Percentiles rank a stretch among this genome's conserved stretches.
These are phyloP conservation scores for Oenanthe javanica DNA, from an alignment of 140 eudicot species.

Conservation along the genomic window DNA sequence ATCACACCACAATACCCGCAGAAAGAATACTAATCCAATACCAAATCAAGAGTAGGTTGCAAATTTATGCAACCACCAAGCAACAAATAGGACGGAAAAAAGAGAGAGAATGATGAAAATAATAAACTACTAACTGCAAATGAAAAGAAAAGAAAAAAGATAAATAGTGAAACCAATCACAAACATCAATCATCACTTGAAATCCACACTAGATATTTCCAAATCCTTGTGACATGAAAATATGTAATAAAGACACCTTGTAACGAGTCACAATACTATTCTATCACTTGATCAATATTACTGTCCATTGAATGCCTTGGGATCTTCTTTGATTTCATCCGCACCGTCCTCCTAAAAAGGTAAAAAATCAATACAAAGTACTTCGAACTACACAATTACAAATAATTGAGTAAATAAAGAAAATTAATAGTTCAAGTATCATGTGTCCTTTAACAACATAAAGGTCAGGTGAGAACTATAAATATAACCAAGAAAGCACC, in stretches of 20 bases:
- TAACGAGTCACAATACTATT: not conserved
- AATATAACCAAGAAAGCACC: not conserved
- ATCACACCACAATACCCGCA: not conserved
- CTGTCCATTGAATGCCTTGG: conserved; percentile 30
- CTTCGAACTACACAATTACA: not conserved
- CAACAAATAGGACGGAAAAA: not conserved
- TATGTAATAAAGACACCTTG: not conserved
- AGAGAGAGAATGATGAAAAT: not conserved
- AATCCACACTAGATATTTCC: not conserved
- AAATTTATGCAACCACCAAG: not conserved
- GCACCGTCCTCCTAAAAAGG: conserved; percentile 53
- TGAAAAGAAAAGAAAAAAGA: not conserved
- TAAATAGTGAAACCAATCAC: not conserved
- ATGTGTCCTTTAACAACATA: not conserved
- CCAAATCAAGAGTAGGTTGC: not conserved
- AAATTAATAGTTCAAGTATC: too few species aligned
- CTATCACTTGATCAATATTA: conserved; percentile 11
- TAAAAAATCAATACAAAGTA: not conserved
- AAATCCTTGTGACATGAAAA: conserved; percentile 9
- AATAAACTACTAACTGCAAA: not conserved
- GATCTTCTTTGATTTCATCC: conserved; percentile 72
- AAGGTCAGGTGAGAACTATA: not conserved
- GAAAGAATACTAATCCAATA: not conserved
- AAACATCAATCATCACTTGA: not conserved
- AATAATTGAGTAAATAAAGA: not conserved